Evolutionary conservation across 768 basidiomycete species (phyloP), one percentile per base, ranked within the genome.

Genomic region (Tricholoma bakamatsutake): DNA sequence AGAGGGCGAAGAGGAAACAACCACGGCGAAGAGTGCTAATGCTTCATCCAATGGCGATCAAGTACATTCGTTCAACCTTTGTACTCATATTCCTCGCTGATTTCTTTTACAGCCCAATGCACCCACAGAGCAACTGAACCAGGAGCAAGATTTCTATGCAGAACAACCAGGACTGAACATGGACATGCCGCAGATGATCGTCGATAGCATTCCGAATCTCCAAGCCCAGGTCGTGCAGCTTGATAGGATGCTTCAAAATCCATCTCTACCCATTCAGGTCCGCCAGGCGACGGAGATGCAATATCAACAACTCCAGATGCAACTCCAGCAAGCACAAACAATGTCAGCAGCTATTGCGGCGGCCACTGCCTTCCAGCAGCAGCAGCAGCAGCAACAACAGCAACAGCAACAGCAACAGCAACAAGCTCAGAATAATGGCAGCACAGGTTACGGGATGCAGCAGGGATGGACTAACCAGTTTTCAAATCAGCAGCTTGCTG

Each of bases 151-250:
- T 60, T 80, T 87, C 58, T 90, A 87, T 64, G 78, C 80, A 30
- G 86, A 90, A 55, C 82, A 85, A 59, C 79, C 84, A n/a, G 77
- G 78, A 56, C 69, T 75, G 46, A 76, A 77, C 63, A 76, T 87
- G 67, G 88, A 87, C 66, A 79, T 86, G 78, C 77, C 82, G 21
- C 84, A 84, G 61, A 82, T 85, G 72, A 76, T 90, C 62, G 81
- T 83, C 31, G 84, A 88, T 61, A 85, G 76, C 65, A 87, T 93
- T 60, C 84, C 89, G 17, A 85, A 90, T 66, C 74, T 93, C 15
- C 92, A 94, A 69, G 90, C 90, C 4, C 90, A 93, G 65, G 85
- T 93, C 58, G 72, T 75, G n/a, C 92, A 94, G 63, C 76, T 92
- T 50, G 85, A 83, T 55, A 74, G 84, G 61, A 85, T 89, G 77